Evolutionary conservation across 139 green algal genomes (phyloP).

Genomic region (Chlorella ohadii): DNA sequence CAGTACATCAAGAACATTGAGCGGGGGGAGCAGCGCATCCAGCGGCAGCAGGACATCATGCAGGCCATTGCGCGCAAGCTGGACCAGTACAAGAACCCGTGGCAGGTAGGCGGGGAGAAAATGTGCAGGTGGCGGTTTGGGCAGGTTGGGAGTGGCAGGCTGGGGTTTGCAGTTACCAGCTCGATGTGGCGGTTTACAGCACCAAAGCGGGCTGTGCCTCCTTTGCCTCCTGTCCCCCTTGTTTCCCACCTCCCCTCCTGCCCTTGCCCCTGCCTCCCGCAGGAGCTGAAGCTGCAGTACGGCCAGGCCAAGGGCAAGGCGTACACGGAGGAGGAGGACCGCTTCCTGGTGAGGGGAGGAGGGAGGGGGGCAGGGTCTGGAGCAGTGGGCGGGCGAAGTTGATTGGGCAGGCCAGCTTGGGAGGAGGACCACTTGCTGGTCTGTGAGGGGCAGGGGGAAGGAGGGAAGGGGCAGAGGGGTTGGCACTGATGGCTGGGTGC

Average conservation of each 20-base stretch:
- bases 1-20: conserved; percentile 95
- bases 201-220: no score
- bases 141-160: no score
- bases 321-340: conserved; percentile 99
- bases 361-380: background rate
- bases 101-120: conserved; percentile 50
- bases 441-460: no score
- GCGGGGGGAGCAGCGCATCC: conserved; percentile 89
- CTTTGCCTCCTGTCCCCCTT: no score
- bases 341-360: background rate
- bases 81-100: conserved; percentile 95
- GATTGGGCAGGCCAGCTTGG: no score
- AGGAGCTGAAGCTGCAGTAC: conserved; percentile 85
- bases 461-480: background rate
- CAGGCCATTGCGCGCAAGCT: conserved; percentile 92
- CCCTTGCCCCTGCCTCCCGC: background rate
- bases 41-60: conserved; percentile 85
- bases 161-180: no score
- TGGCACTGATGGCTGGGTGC: no score
- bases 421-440: no score
- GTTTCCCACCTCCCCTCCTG: background rate
- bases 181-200: no score
- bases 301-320: conserved; percentile 98
- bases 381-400: no score
- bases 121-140: no score